Evolutionary conservation across 2,329 filamentous ascomycete genomes (phyloP).

Genomic region (Aspergillus sp.): DNA sequence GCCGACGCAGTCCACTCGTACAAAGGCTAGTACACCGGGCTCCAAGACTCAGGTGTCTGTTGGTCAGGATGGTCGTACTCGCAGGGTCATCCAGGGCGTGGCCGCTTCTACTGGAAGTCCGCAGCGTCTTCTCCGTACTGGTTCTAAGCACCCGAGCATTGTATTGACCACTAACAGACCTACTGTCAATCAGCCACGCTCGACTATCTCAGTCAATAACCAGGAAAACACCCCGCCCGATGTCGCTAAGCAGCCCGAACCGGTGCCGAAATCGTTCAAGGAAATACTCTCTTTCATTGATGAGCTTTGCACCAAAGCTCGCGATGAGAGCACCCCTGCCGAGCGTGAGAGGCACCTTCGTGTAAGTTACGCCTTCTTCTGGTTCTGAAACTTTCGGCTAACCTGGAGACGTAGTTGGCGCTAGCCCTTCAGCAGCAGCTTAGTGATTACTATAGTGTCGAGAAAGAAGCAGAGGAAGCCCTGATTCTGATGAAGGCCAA

Average conservation of each 20-base stretch:
- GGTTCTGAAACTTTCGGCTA: background rate
- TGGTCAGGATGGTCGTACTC: conserved; percentile 3
- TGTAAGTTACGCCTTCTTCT: conserved; percentile 7
- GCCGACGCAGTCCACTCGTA: conserved; percentile 13
- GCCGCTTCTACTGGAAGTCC: conserved; percentile 14
- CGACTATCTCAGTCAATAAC: background rate
- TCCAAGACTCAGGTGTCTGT: background rate
- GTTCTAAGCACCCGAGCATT: background rate
- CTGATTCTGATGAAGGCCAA: conserved; percentile 6
- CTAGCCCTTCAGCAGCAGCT: conserved; percentile 12
- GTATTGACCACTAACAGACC: background rate
- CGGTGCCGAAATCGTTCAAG: background rate
- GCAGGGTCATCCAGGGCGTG: conserved; percentile 4
- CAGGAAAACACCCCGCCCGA: background rate
- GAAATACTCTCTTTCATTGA: conserved; percentile 6
- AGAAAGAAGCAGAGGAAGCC: conserved; percentile 8
- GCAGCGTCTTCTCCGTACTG: conserved; percentile 2
- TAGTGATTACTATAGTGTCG: conserved; percentile 6
- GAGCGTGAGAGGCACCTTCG: conserved; percentile 11
- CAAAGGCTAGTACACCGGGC: conserved; percentile 4
- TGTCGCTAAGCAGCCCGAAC: background rate
- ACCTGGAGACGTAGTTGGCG: conserved; percentile 6
- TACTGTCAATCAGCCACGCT: background rate
- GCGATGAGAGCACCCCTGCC: conserved; percentile 3
- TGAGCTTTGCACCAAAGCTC: conserved; percentile 6